phyloP scores from a whole-genome alignment of 176 grass and related monocot species.

The Poa annua region DNA sequence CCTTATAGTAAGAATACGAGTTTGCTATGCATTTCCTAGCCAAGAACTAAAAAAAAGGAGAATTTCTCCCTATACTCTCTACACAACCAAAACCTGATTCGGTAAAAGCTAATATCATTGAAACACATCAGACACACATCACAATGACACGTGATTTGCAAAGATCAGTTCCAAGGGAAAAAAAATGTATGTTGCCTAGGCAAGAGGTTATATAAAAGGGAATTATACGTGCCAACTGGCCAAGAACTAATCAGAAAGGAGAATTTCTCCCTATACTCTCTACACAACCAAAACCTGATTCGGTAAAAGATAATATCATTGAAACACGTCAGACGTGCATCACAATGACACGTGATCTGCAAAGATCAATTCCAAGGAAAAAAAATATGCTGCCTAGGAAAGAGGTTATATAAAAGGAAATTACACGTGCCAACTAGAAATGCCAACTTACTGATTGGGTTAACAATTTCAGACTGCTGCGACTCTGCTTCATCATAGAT shows the following conservation, averaged over 20 bases:
- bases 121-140: neutral
- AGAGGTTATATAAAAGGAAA: neutral
- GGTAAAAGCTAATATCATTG: neutral
- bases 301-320: neutral
- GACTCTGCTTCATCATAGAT: conserved; percentile 60
- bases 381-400: neutral
- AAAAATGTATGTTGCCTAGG: neutral
- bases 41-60: too few species aligned
- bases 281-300: neutral
- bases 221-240: neutral
- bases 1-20: too few species aligned
- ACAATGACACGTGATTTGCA: neutral
- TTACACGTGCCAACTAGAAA: neutral
- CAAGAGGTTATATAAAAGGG: neutral
- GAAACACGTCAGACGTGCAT: neutral
- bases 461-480: conserved; percentile 39
- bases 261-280: too few species aligned
- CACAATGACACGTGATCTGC: neutral
- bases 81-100: neutral
- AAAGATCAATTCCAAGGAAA: neutral
- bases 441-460: conserved; percentile 40
- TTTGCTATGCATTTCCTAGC: too few species aligned
- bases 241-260: too few species aligned
- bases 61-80: too few species aligned
- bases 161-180: neutral